These are phyloP conservation scores for Claviceps sp. DNA, from an alignment of 2,329 filamentous ascomycete species.

Conservation along the genomic window DNA sequence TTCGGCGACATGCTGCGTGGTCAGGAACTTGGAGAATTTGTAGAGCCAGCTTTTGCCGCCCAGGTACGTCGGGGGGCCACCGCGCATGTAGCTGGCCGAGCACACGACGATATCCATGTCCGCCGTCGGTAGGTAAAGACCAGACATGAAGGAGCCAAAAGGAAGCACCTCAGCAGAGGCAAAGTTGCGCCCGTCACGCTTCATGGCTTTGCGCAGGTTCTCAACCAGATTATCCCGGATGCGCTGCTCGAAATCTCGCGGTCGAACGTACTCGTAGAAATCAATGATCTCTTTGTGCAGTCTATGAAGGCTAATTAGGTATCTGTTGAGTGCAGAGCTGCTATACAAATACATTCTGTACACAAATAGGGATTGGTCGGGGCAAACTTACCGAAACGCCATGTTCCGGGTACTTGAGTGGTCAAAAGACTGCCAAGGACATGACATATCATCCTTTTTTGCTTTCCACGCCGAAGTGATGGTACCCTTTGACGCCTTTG, in stretches of 20 bases:
- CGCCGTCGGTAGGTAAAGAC: slow-evolving; percentile 55
- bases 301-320: slow-evolving; percentile 25
- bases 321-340: neutral
- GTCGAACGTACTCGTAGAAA: slow-evolving; percentile 76
- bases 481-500: slow-evolving; percentile 34
- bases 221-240: slow-evolving; percentile 61
- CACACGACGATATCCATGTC: slow-evolving; percentile 91
- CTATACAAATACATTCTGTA: too few relatives aligned
- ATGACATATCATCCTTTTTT: slow-evolving; percentile 25
- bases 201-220: slow-evolving; percentile 50
- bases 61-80: slow-evolving; percentile 33
- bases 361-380: too few relatives aligned
- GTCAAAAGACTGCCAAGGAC: slow-evolving; percentile 51
- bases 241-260: slow-evolving; percentile 60
- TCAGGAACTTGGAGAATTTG: slow-evolving; percentile 48
- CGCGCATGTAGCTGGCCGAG: slow-evolving; percentile 40
- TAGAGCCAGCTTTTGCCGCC: slow-evolving; percentile 43
- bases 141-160: slow-evolving; percentile 92
- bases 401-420: slow-evolving; percentile 39
- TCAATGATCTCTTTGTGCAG: slow-evolving; percentile 83
- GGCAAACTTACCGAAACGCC: slow-evolving; percentile 40
- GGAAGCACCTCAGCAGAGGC: slow-evolving; percentile 50
- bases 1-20: slow-evolving; percentile 41
- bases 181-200: slow-evolving; percentile 33
- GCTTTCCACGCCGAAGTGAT: slow-evolving; percentile 40